Percentiles rank a stretch among this genome's conserved stretches.
These are phyloP conservation scores for Rhododendron molle DNA, from an alignment of 148 eudicot species.

Conservation along the genomic window DNA sequence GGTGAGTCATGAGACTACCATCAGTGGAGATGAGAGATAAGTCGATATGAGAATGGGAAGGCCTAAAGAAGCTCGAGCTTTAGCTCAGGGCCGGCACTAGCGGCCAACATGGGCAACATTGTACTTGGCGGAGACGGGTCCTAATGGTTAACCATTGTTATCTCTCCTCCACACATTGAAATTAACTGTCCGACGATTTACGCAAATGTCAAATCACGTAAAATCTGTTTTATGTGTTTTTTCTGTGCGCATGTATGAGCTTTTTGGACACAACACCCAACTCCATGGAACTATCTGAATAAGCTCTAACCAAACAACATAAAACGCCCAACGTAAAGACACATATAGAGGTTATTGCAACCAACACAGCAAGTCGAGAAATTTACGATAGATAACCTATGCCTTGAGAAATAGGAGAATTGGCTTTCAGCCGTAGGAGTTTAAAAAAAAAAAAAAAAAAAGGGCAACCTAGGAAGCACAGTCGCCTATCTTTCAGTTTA, in stretches of 20 bases:
- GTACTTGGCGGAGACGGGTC: no score
- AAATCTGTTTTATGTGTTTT: no score
- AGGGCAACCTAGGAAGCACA: background rate
- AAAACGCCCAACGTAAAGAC: background rate
- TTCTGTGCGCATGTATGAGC: no score
- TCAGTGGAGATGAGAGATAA: slow-evolving; percentile 12
- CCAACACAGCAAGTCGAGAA: background rate
- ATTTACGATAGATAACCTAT: background rate
- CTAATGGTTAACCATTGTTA: no score
- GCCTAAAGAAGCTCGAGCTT: no score
- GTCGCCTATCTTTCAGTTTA: background rate
- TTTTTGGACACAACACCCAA: background rate
- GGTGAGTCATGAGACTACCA: slow-evolving; percentile 16
- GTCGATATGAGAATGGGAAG: slow-evolving; percentile 18
- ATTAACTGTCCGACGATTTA: no score
- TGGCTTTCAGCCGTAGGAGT: no score
- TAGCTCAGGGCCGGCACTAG: no score
- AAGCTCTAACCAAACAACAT: background rate
- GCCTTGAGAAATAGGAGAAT: background rate
- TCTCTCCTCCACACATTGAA: no score
- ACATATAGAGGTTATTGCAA: background rate
- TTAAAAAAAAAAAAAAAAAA: no score
- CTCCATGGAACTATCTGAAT: background rate
- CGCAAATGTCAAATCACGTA: no score
- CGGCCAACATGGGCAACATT: no score